Evolutionary conservation across 2,329 filamentous ascomycete species (phyloP), one percentile per base, ranked within the genome.

Genomic region (Escovopsis sp.): DNA sequence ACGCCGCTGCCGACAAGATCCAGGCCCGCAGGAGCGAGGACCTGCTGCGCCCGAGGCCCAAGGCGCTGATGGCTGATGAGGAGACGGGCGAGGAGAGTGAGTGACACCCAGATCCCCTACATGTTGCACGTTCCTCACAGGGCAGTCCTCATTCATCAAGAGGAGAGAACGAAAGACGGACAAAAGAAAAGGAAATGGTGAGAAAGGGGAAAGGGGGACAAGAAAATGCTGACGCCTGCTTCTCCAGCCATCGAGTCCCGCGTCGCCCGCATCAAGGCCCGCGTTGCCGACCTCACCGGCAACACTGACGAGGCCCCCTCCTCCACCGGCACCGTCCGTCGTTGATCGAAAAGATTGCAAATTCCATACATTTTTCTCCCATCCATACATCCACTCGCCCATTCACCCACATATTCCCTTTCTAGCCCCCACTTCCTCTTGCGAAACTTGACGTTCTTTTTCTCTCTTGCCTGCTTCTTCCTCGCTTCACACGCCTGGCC

Each of bases 21-120:
- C 65, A 72, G 6, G 68, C 67, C 36, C 68, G 75, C 41, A 65
- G 72, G 30, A 75, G 71, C 36, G 79, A 85, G 45, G 76, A 82
- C 47, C 70, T 76, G 43, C 63, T 62, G 44, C 67, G 67, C 27
- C 66, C 66, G 31, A 70, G 63, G 30, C 64, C 72, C 46, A 71
- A 70, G 48, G 64, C 63, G 19, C 60, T 66, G 7, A 75, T 77
- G 39, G 75, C 68, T 14, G 84, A 88, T 42, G 85, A 90, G 48
- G 85, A 93, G 47, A 90, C 83, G n/a, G 93, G 82, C 51, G 88
- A 96, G 69, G 88, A 94, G 67, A 90, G 81, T 85, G 66, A 71
- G 82, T 77, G 14, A 9, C 16, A 14, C 12, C 14, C 14, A 9
- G 4, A 10, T 30, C 28, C 17, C 3, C n/a, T 21, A 1, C 15